These are phyloP conservation scores for Artemisia argyi DNA, from an alignment of 129 eudicot genomes.

Conservation along the genomic window DNA sequence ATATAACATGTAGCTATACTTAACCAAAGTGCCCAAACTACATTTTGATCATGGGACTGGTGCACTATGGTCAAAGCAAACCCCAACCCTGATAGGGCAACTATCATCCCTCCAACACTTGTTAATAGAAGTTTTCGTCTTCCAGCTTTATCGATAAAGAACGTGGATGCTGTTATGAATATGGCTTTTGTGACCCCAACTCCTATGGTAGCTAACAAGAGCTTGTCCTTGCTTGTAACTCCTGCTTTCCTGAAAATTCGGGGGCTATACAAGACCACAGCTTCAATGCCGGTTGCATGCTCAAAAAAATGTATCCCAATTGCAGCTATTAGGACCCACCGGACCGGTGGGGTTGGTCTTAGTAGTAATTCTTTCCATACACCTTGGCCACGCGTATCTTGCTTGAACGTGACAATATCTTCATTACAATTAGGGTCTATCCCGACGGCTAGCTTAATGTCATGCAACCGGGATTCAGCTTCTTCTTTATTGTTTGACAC, in stretches of 20 bases:
- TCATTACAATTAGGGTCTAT: slow-evolving; percentile 45
- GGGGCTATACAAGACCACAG: slow-evolving; percentile 73
- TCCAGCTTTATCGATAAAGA: slow-evolving; percentile 60
- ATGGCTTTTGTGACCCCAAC: slow-evolving; percentile 54
- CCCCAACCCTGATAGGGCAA: slow-evolving; percentile 51
- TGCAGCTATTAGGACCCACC: slow-evolving; percentile 65
- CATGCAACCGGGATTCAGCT: slow-evolving; percentile 54
- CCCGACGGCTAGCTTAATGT: slow-evolving; percentile 57
- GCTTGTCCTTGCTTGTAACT: slow-evolving; percentile 34
- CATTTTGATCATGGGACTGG: slow-evolving; percentile 31
- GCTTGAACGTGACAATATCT: slow-evolving; percentile 34
- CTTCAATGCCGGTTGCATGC: slow-evolving; percentile 81
- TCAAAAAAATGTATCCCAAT: slow-evolving; percentile 86
- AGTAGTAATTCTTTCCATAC: slow-evolving; percentile 67
- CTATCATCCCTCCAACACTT: slow-evolving; percentile 64
- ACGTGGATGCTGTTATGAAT: slow-evolving; percentile 53
- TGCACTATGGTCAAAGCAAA: slow-evolving; percentile 57
- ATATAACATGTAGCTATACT: slow-evolving; percentile 47
- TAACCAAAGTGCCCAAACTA: slow-evolving; percentile 58
- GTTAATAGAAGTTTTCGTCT: slow-evolving; percentile 56
- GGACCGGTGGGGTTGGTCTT: slow-evolving; percentile 60
- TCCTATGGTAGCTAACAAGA: slow-evolving; percentile 60
- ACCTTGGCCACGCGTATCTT: slow-evolving; percentile 31
- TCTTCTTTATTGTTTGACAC: slow-evolving; percentile 50
- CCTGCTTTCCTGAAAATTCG: slow-evolving; percentile 73